Evolutionary conservation across 768 basidiomycete genomes (phyloP).

Genomic region (Holtermannia corniformis): DNA sequence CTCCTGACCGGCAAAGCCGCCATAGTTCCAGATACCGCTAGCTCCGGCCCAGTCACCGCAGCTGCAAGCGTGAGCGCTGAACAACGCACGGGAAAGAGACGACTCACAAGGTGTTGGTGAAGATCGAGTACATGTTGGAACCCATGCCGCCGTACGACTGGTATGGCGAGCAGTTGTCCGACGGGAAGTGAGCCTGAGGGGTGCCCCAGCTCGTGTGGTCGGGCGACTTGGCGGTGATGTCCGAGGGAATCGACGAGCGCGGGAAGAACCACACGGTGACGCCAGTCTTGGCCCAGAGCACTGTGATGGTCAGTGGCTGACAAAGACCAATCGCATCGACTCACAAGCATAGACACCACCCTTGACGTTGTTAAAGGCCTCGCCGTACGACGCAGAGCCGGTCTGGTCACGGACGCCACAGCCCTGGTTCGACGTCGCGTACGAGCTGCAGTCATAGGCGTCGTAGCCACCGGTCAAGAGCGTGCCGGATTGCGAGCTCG

Average conservation of each 20-base stretch:
- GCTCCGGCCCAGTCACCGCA: slow-evolving; percentile 80
- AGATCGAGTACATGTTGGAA: slow-evolving; percentile 63
- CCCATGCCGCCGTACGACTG: slow-evolving; percentile 63
- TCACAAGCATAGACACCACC: slow-evolving; percentile 86
- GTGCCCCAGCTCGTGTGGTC: slow-evolving; percentile 65
- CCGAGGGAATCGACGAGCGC: slow-evolving; percentile 60
- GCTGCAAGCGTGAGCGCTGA: slow-evolving; percentile 25
- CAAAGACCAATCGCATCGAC: slow-evolving; percentile 36
- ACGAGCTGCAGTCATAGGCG: slow-evolving; percentile 35
- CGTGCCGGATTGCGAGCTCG: slow-evolving; percentile 15
- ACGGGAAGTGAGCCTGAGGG: slow-evolving; percentile 71
- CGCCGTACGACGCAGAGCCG: slow-evolving; percentile 61
- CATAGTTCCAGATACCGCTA: slow-evolving; percentile 60
- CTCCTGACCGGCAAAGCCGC: slow-evolving; percentile 67
- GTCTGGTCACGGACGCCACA: slow-evolving; percentile 62
- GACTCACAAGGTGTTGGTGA: slow-evolving; percentile 15
- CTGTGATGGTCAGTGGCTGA: slow-evolving; percentile 39
- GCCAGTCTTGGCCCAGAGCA: slow-evolving; percentile 68
- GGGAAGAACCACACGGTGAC: slow-evolving; percentile 77
- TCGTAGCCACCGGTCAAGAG: slow-evolving; percentile 39
- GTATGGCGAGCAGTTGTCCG: slow-evolving; percentile 63
- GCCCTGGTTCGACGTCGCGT: slow-evolving; percentile 40
- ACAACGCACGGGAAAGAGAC: slow-evolving; percentile 4
- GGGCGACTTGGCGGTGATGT: slow-evolving; percentile 65
- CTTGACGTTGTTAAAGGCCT: slow-evolving; percentile 69